A percentile compares a stretch with the other conserved stretches of the same genome.
Evolutionary conservation across 441 rosid species (phyloP).

Genomic region (Francoa sonchifolia): DNA sequence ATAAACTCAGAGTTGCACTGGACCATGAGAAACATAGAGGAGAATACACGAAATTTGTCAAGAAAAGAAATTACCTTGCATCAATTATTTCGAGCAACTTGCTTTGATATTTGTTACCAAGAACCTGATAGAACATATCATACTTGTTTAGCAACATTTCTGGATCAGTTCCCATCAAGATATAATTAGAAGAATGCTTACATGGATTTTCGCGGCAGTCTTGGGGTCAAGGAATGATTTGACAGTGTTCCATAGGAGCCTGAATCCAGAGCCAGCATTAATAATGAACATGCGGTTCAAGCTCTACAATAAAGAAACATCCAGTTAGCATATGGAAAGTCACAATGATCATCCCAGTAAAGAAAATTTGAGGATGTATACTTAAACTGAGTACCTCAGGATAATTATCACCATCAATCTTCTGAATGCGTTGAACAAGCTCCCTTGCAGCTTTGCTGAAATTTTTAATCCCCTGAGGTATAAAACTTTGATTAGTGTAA

Average conservation of each 20-base stretch:
- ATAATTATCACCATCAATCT: constrained; percentile 81
- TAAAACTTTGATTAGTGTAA: constrained; percentile 3
- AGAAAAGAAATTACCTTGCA: constrained; percentile 30
- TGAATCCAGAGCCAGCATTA: constrained; percentile 78
- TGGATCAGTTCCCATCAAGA: not conserved
- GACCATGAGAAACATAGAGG: no score
- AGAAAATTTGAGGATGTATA: not conserved
- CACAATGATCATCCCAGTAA: not conserved
- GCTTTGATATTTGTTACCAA: constrained; percentile 71
- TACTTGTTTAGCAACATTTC: constrained; percentile 12
- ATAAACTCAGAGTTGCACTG: no score
- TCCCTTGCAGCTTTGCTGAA: constrained; percentile 88
- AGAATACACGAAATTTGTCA: no score
- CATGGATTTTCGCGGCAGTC: constrained; percentile 52
- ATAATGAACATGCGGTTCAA: constrained; percentile 78
- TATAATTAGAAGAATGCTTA: constrained; percentile 6
- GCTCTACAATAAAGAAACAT: constrained; percentile 22
- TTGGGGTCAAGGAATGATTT: constrained; percentile 51
- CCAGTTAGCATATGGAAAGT: not conserved
- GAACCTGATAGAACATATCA: constrained; percentile 34
- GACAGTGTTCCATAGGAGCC: constrained; percentile 51
- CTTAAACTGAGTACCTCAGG: constrained; percentile 54
- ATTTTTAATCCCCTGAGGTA: constrained; percentile 57
- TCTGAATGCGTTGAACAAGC: constrained; percentile 54
- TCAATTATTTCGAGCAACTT: constrained; percentile 82